Base-by-base conservation (phyloP, 208 protist genomes). In the Trypanosoma melophagium region DNA sequence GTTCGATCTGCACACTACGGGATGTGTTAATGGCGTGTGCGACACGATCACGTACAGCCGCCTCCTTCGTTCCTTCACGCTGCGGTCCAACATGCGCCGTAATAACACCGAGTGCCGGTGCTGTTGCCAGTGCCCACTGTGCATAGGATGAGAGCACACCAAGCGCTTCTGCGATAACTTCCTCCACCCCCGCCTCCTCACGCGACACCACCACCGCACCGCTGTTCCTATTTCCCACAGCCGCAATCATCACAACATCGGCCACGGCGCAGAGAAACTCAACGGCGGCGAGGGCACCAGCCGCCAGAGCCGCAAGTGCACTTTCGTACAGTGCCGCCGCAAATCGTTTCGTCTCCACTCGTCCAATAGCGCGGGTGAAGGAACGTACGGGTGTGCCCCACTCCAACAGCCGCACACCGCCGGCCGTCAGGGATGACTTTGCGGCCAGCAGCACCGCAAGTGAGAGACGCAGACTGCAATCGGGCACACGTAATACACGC, bases 1-100 rank as follows among this genome's bases (percentile, higher is more conserved):
- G 71, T 41, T 70, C 77, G 53, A 96, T 96, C 21, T 96, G 80
- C 50, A 92, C 80, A 47, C 76, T 69, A 13, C 85, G 79, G 22
- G 83, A 86, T 0, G 83, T 89, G 17, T 61, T 41, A 35, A 96
- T 93, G 10, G 74, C 72, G 53, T 91, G 86, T 2, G 87, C 74
- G 22, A 59, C 60, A 35, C 87, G 85, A 55, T 87, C 77, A 7
- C 77, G 79, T 24, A 96, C 66, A 12, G 70, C 74, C 3, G 85
- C 87, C 80, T 96, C 90, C 76, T 96, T 96, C 28, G n/a, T 22
- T 3, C 60, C 53, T 8, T 63, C 60, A 50, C 73, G 63, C 17
- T 76, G 62, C 2, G 76, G 58, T 24, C 86, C 87, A 14, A 90
- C 71, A 73, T 95, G 83, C 3, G 87, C 85, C 8, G 85, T 77